Base-by-base conservation (phyloP, 129 eudicot species). In the Calendula officinalis region DNA sequence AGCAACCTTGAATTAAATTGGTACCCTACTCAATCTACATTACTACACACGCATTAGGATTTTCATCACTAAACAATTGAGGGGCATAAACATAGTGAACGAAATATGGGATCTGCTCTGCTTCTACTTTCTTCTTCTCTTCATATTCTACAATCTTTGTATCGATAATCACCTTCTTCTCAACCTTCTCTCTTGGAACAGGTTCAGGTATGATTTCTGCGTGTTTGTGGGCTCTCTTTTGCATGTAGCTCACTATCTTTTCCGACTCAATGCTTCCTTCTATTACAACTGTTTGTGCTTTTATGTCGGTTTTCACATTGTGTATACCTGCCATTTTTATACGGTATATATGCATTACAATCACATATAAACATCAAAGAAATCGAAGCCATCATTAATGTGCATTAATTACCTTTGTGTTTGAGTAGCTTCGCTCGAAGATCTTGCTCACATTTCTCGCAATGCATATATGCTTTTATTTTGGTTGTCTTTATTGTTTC, bases 71-170 rank as follows among this genome's bases (percentile, higher is more conserved):
- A 64, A 94, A 94, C 81, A 86, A 32, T 54, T 83, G 99, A 65
- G 96, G 99, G 39, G 95, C 99, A 66, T 94, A 85, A 12, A 94
- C 99, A 74, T 94, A 83, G 60, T 88, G 99, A 62, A 94, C 72
- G 27, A 88, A 81, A 65, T 94, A 94, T 0, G 95, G 87, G 68
- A 33, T 68, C 16, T 40, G 42, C n/a, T 80, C 82, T 12, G 74
- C 99, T 66, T 79, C 81, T 6, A 94, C 90, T 50, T 81, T 85
- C 56, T 57, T 81, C 15, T 72, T 80, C 61, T 86, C 88, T 52
- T 79, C 76, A 61, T 71, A 72, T 64, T 80, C 90, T 10, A 71
- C 67, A 27, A 77, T 55, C 37, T 78, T 82, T 33, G 69, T 60
- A 0, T 65, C 74, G 7, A 74, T 80, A 14, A 45, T 72, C 35